Conservation (phyloP, 441 rosid genomes). For the Metrosideros polymorpha region DNA sequence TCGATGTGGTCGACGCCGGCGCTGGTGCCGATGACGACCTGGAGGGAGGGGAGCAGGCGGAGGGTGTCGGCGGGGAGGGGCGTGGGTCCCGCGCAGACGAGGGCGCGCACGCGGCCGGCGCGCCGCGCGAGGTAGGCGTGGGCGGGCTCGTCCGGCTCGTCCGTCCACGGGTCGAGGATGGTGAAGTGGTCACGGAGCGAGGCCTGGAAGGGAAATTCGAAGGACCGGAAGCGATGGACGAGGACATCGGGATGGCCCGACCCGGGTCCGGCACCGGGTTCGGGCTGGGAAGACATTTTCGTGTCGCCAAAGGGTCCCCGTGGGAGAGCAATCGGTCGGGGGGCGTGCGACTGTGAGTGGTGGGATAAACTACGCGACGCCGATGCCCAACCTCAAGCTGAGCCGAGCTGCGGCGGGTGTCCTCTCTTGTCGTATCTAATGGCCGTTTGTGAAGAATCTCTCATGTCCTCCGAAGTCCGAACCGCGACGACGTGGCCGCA, state of each 20-base stretch:
- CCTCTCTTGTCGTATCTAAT: background rate
- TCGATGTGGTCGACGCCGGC: slow-evolving; percentile 39
- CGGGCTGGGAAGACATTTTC: background rate
- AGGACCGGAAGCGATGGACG: slow-evolving; percentile 11
- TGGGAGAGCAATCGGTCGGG: background rate
- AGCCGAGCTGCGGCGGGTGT: background rate
- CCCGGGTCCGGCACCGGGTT: background rate
- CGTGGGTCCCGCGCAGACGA: slow-evolving; percentile 17
- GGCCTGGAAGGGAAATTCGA: background rate
- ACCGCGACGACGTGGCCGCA: background rate
- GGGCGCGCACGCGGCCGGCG: slow-evolving; percentile 13
- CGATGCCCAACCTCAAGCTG: background rate
- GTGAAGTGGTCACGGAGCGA: slow-evolving; percentile 7
- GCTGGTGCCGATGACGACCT: slow-evolving; percentile 30
- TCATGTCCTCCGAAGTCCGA: background rate
- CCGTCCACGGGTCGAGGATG: slow-evolving; percentile 20
- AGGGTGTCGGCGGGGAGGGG: slow-evolving; percentile 25
- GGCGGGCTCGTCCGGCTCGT: slow-evolving; percentile 6
- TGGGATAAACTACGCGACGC: background rate
- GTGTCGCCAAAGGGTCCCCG: background rate
- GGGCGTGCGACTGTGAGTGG: background rate
- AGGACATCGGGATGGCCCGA: slow-evolving; percentile 15
- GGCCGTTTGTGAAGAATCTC: background rate
- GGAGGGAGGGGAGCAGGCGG: slow-evolving; percentile 24
- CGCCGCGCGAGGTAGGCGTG: slow-evolving; percentile 12